Evolutionary conservation across 164 flowering plant species (phyloP).

Genomic region (Protea cynaroides): DNA sequence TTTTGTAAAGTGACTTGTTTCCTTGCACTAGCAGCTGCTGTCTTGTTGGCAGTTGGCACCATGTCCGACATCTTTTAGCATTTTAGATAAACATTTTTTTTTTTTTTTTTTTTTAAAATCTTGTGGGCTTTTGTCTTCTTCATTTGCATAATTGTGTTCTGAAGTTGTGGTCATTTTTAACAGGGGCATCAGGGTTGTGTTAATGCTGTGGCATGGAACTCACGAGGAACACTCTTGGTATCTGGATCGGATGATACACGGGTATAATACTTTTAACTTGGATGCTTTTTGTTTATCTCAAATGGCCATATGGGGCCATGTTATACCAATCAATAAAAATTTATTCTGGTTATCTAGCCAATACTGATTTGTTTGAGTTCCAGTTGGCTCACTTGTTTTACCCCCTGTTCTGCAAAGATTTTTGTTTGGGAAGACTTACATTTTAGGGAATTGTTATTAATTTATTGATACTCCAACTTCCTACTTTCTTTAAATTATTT

Average conservation of each 20-base stretch:
- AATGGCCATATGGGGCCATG: too few relatives aligned
- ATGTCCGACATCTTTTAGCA: background rate
- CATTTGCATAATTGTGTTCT: background rate
- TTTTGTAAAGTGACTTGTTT: too few relatives aligned
- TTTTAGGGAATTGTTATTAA: too few relatives aligned
- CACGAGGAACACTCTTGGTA: constrained; percentile 77
- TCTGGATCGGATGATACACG: constrained; percentile 95
- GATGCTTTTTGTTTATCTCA: background rate
- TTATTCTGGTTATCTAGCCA: too few relatives aligned
- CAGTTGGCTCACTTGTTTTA: too few relatives aligned
- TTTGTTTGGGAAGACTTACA: too few relatives aligned
- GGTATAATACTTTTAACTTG: constrained; percentile 30
- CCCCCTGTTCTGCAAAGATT: too few relatives aligned
- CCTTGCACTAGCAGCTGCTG: background rate
- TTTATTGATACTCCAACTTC: too few relatives aligned
- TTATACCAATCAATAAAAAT: too few relatives aligned
- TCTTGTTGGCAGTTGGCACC: background rate
- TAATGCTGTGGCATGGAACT: constrained; percentile 86
- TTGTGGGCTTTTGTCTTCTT: background rate
- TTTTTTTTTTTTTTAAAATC: too few relatives aligned
- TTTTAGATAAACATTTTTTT: background rate
- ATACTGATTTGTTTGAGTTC: too few relatives aligned
- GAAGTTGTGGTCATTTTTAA: constrained; percentile 1
- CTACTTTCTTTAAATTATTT: too few relatives aligned
- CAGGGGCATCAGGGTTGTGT: constrained; percentile 97